Conservation (phyloP, 148 eudicot genomes). For the Vaccinium darrowii region DNA sequence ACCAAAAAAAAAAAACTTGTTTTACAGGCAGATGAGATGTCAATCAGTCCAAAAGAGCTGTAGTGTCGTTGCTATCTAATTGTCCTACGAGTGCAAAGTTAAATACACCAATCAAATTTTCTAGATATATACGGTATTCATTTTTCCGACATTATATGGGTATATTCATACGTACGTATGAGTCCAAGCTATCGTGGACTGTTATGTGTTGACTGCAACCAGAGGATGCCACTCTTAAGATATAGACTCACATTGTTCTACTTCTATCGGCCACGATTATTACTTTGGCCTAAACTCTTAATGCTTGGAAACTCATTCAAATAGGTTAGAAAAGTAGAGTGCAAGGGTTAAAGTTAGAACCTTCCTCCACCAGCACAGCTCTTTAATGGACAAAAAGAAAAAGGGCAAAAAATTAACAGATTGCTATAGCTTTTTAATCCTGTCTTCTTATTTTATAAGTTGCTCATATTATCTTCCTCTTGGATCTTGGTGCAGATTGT, state of each 20-base stretch:
- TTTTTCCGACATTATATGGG: not conserved
- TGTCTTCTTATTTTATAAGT: not conserved
- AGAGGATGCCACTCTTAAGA: not conserved
- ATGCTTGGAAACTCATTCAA: not conserved
- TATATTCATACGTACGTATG: not conserved
- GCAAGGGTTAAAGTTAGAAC: not conserved
- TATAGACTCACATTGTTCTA: not conserved
- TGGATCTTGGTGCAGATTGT: slow-evolving; percentile 57
- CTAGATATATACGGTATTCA: not conserved
- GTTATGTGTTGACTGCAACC: not conserved
- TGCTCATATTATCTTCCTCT: slow-evolving; percentile 18
- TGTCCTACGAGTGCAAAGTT: not conserved
- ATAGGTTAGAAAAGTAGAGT: not conserved
- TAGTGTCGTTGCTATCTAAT: not conserved
- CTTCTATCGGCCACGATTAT: not conserved
- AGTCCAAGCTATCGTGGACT: not conserved
- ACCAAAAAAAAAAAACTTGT: not conserved
- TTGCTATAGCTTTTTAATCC: not conserved
- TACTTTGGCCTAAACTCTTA: not conserved
- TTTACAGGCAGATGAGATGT: not conserved
- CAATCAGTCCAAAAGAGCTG: not conserved
- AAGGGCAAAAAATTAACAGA: not conserved
- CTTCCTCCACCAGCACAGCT: not conserved
- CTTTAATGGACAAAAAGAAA: not conserved
- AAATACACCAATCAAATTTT: not conserved